Evolutionary conservation across 371 early-diverging fungal genomes (phyloP), one percentile per base, ranked within the genome.

Genomic region (Haplosporangium sp.): DNA sequence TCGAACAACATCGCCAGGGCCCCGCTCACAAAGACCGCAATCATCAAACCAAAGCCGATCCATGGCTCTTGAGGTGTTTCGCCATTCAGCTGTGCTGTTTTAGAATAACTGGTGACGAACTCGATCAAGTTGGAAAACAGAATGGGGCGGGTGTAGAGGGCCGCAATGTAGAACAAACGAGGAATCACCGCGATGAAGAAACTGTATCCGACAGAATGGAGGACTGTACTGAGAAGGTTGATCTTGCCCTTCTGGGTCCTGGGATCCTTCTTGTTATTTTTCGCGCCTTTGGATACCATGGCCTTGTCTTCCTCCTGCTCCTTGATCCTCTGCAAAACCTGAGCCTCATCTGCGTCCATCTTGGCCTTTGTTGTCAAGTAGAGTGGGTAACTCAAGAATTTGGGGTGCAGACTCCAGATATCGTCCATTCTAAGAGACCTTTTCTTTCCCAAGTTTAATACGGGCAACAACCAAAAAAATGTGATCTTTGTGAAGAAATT

Each of bases 401-500:
- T 94, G 90, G 57, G 84, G 76, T 66, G 85, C 70, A 65, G 66
- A 58, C 83, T 88, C 92, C 93, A 95, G 67, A 97, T 72, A 81
- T 97, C 97, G 20, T 92, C 93, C 86, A 88, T 88, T 2, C 73
- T 81, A 48, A 96, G 82, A 12, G 89, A 88, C 73, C 91, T 92
- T 23, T 77, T 65, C 64, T 86, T 87, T 1, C 97, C 99, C 45
- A 88, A 73, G 57, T 88, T 88, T 83, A 98, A 91, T 69, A 98
- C 71, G 3, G 92, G 90, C 20, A 92, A 87, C 92, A 98, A 91
- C 99, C 99, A 98, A 40, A 88, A 85, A 80, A 98, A 98, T 0
- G 91, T 87, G n/a, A 97, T 74, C 42, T 89, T 83, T 11, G 93
- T 89, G 66, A 96, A 96, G 51, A 96, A 90, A 71, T 94, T 93